These are phyloP conservation scores for Alectoria sarmentosa DNA, from an alignment of 495 filamentous ascomycete species.

Conservation along the genomic window DNA sequence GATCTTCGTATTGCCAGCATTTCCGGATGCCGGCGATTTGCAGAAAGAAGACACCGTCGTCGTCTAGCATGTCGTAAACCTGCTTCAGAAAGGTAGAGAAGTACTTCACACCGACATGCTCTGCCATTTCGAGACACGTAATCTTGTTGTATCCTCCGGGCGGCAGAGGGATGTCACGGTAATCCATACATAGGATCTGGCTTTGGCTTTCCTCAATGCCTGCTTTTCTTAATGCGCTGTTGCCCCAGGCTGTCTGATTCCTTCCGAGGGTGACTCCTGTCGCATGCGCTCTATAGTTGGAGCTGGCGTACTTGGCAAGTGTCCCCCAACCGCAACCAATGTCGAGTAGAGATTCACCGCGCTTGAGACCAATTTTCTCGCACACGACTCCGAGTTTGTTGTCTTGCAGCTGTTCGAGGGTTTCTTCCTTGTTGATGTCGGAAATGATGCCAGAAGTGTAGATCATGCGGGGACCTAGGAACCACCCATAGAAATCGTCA, in stretches of 20 bases:
- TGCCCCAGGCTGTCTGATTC: conserved; percentile 68
- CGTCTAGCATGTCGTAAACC: conserved; percentile 63
- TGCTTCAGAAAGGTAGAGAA: conserved; percentile 54
- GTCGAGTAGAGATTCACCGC: conserved; percentile 56
- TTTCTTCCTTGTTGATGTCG: conserved; percentile 58
- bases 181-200: conserved; percentile 60
- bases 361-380: conserved; percentile 60
- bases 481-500: conserved; percentile 72
- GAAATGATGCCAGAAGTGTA: conserved; percentile 65
- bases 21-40: conserved; percentile 65
- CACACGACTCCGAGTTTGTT: conserved; percentile 67
- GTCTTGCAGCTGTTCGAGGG: conserved; percentile 61
- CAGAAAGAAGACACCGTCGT: conserved; percentile 65
- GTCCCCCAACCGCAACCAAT: conserved; percentile 70
- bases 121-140: conserved; percentile 73
- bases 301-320: conserved; percentile 57
- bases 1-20: conserved; percentile 66
- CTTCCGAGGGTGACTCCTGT: conserved; percentile 64
- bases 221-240: conserved; percentile 53
- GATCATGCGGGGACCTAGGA: conserved; percentile 66
- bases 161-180: conserved; percentile 58
- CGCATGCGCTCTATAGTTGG: conserved; percentile 54
- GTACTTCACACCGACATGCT: conserved; percentile 64
- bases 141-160: conserved; percentile 59
- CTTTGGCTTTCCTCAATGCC: conserved; percentile 56